Conservation (phyloP, 1,284 basidiomycete species). For the Microbotryum saponariae region DNA sequence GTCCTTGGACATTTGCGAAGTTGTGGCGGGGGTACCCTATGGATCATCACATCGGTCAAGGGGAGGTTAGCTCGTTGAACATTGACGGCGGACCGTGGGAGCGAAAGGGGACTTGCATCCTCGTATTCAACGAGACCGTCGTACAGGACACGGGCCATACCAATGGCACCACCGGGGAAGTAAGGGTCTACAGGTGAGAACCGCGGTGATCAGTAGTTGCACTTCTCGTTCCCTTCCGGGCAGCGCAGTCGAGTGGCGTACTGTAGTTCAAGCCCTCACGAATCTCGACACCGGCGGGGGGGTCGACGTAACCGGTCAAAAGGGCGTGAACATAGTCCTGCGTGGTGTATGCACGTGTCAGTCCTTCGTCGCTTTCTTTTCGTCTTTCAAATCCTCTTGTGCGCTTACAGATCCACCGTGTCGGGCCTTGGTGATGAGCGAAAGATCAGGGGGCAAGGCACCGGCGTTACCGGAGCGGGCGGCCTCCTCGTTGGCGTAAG, state of each 20-base stretch:
- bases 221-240: no score
- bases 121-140: conserved; percentile 79
- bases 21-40: conserved; percentile 81
- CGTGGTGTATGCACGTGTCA: no score
- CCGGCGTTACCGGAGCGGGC: conserved; percentile 89
- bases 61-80: background rate
- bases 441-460: conserved; percentile 94
- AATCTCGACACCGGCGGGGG: conserved; percentile 91
- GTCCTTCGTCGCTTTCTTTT: no score
- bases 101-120: conserved; percentile 54
- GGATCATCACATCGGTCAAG: conserved; percentile 35
- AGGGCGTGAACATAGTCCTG: conserved; percentile 96
- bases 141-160: conserved; percentile 94
- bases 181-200: conserved; percentile 44
- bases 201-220: no score
- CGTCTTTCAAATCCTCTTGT: background rate
- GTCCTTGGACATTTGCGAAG: conserved; percentile 99
- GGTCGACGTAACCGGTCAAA: conserved; percentile 92
- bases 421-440: conserved; percentile 94
- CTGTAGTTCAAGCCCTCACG: conserved; percentile 98
- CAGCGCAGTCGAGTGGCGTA: conserved; percentile 44
- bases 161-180: conserved; percentile 96
- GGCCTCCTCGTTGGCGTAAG: conserved; percentile 98
- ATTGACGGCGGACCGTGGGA: background rate
- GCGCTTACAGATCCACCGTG: conserved; percentile 77